A percentile compares a stretch with the other conserved stretches of the same genome.
Conservation (phyloP, 192 early-diverging fungal genomes). For the Entrophospora sp. region DNA sequence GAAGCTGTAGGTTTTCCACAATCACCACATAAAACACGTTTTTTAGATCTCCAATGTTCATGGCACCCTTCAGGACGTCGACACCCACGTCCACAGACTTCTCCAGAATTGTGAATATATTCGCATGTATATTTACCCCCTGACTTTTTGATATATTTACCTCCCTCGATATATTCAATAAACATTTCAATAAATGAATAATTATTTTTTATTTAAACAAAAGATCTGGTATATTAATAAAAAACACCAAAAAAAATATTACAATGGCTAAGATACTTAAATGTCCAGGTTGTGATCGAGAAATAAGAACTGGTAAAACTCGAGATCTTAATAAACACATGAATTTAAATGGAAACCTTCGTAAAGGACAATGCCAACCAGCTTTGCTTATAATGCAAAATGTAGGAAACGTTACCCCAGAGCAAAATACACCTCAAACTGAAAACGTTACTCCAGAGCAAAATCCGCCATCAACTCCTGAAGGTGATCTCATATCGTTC, state of each 20-base stretch:
- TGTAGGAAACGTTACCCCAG: background rate
- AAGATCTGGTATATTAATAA: too few relatives aligned
- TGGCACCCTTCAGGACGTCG: too few relatives aligned
- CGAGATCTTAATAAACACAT: too few relatives aligned
- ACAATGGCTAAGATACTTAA: too few relatives aligned
- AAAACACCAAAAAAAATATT: too few relatives aligned
- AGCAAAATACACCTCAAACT: background rate
- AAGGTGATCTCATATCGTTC: too few relatives aligned
- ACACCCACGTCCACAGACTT: too few relatives aligned
- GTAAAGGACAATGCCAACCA: background rate
- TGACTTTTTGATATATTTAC: background rate
- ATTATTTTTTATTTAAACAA: too few relatives aligned
- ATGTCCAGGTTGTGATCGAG: too few relatives aligned
- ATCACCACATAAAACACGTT: background rate
- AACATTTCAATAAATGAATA: background rate
- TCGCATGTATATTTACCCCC: background rate
- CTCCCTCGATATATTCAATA: background rate
- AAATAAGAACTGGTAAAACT: too few relatives aligned
- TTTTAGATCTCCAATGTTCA: background rate
- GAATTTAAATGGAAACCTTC: too few relatives aligned
- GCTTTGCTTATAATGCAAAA: background rate
- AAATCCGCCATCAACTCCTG: background rate
- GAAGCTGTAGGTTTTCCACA: constrained; percentile 3
- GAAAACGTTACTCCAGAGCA: background rate
- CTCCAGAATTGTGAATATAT: background rate